These are phyloP conservation scores for Diaporthe longicolla DNA, from an alignment of 2,329 filamentous ascomycete species.

Conservation along the genomic window DNA sequence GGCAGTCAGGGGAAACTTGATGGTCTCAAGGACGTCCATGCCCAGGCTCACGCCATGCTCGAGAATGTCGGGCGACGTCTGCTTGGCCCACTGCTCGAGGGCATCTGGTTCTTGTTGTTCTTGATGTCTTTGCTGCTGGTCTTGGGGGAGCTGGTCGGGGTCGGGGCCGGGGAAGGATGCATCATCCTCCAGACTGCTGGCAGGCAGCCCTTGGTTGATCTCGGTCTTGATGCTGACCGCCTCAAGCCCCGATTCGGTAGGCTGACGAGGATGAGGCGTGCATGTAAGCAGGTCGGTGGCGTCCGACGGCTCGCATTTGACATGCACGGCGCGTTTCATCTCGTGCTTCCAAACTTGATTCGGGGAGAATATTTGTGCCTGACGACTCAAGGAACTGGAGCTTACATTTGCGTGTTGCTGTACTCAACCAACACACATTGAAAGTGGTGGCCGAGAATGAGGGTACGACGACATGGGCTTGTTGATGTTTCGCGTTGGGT, in stretches of 20 bases:
- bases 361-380: not conserved
- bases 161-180: not conserved
- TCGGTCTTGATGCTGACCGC: not conserved
- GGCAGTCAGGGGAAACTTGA: constrained; percentile 1
- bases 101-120: not conserved
- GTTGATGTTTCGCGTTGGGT: not conserved
- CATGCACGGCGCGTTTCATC: not conserved
- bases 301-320: not conserved
- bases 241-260: not conserved
- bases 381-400: not conserved
- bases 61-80: not conserved
- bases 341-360: not conserved
- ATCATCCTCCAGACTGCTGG: not conserved
- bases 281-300: not conserved
- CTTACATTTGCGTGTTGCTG: not conserved
- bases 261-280: not conserved
- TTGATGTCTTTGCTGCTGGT: not conserved
- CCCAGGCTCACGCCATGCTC: not conserved
- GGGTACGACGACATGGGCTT: not conserved
- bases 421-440: not conserved
- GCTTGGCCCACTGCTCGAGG: not conserved
- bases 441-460: not conserved
- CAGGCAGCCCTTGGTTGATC: not conserved
- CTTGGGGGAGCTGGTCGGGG: not conserved
- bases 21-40: not conserved